Conservation (phyloP, 2,329 filamentous ascomycete genomes). For the Pleurostoma richardsiae region DNA sequence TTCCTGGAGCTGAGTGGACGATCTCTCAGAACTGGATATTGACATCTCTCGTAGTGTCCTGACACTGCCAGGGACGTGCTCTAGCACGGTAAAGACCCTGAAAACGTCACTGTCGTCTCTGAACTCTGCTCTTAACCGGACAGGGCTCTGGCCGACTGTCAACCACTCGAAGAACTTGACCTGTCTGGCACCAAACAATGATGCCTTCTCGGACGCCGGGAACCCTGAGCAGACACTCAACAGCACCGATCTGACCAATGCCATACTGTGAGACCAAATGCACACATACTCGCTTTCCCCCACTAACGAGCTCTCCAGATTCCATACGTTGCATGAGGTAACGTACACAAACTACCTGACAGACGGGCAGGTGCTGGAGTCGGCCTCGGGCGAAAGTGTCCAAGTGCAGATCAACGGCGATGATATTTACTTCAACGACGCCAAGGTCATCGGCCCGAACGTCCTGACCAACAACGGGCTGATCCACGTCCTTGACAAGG, state of each 20-base stretch:
- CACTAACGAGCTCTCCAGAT: background rate
- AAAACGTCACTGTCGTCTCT: slow-evolving; percentile 5
- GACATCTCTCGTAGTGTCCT: slow-evolving; percentile 9
- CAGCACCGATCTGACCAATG: slow-evolving; percentile 6
- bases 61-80: slow-evolving; percentile 8
- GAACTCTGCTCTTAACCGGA: slow-evolving; percentile 6
- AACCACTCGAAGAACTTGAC: slow-evolving; percentile 14
- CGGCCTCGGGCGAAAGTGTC: slow-evolving; percentile 9
- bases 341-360: slow-evolving; percentile 13
- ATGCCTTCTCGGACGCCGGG: slow-evolving; percentile 11
- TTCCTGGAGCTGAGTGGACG: no score
- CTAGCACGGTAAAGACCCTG: slow-evolving; percentile 8
- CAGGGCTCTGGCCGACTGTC: slow-evolving; percentile 9
- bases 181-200: slow-evolving; percentile 13
- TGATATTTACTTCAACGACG: slow-evolving; percentile 12
- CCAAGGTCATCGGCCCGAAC: slow-evolving; percentile 13
- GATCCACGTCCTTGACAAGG: slow-evolving; percentile 15
- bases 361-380: slow-evolving; percentile 10
- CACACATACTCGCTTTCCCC: background rate
- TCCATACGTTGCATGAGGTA: slow-evolving; percentile 12
- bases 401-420: slow-evolving; percentile 2
- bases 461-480: slow-evolving; percentile 18
- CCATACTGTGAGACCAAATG: slow-evolving; percentile 10
- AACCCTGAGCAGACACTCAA: slow-evolving; percentile 10
- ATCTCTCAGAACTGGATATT: background rate